Evolutionary conservation across 2,329 filamentous ascomycete genomes (phyloP).

Genomic region (Phyllosticta citrichinensis): DNA sequence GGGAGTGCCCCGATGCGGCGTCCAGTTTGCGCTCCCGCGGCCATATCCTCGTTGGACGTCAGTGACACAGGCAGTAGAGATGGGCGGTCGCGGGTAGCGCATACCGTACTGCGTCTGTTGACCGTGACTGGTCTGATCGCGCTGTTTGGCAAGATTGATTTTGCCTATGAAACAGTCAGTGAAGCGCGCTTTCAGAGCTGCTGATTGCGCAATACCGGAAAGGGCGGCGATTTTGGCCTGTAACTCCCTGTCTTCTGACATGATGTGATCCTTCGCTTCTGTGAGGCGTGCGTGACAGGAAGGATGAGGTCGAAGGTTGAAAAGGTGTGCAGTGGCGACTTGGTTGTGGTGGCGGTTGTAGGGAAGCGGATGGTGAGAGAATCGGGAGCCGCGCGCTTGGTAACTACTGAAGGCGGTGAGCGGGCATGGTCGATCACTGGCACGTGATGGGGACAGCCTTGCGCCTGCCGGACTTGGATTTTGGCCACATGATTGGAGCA

Average conservation of each 20-base stretch:
- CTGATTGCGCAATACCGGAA: conserved; percentile 37
- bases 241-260: conserved; percentile 47
- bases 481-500: neutral
- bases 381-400: neutral
- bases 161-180: conserved; percentile 43
- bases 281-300: neutral
- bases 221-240: conserved; percentile 47
- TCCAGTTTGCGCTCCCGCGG: conserved; percentile 14
- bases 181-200: conserved; percentile 7
- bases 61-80: conserved; percentile 2
- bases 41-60: conserved; percentile 10
- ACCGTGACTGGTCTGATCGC: conserved; percentile 32
- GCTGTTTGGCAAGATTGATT: conserved; percentile 68
- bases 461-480: neutral
- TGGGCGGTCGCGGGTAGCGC: conserved; percentile 30
- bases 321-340: neutral
- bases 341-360: neutral
- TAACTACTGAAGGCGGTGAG: neutral
- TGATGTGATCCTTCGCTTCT: conserved; percentile 14
- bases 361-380: neutral
- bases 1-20: conserved; percentile 19
- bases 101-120: conserved; percentile 12
- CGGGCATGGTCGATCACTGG: neutral
- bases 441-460: conserved; percentile 6
- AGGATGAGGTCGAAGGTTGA: neutral